Evolutionary conservation across 2,329 filamentous ascomycete genomes (phyloP).

Genomic region (Penicillium sp.): DNA sequence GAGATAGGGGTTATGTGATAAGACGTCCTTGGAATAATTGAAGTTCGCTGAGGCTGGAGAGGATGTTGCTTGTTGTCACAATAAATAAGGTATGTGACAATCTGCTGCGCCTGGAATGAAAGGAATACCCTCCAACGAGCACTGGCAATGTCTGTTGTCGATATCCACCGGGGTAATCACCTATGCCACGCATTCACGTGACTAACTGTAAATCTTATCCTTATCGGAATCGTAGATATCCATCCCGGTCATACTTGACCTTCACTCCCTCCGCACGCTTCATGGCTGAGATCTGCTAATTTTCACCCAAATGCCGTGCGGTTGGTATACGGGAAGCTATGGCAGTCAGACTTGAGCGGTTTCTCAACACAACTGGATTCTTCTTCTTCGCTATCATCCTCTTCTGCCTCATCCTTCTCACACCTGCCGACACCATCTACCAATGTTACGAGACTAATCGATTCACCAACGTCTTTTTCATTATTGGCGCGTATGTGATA

Average conservation of each 20-base stretch:
- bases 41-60: background rate
- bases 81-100: background rate
- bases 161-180: background rate
- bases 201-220: slow-evolving; percentile 1
- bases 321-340: slow-evolving; percentile 25
- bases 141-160: background rate
- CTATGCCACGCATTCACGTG: background rate
- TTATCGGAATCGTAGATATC: slow-evolving; percentile 1
- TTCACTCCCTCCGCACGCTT: background rate
- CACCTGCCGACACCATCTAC: slow-evolving; percentile 76
- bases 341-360: slow-evolving; percentile 60
- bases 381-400: slow-evolving; percentile 72
- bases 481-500: slow-evolving; percentile 71
- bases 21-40: background rate
- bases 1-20: slow-evolving; percentile 17
- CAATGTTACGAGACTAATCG: slow-evolving; percentile 67
- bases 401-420: slow-evolving; percentile 70
- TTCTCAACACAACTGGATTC: slow-evolving; percentile 80
- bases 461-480: slow-evolving; percentile 77
- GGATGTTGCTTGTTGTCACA: background rate
- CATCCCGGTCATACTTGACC: background rate
- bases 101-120: background rate
- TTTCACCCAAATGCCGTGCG: slow-evolving; percentile 10
- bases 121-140: background rate
- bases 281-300: background rate